Conservation (phyloP, 2,329 filamentous ascomycete genomes). For the Phyllosticta paracitricarpa region DNA sequence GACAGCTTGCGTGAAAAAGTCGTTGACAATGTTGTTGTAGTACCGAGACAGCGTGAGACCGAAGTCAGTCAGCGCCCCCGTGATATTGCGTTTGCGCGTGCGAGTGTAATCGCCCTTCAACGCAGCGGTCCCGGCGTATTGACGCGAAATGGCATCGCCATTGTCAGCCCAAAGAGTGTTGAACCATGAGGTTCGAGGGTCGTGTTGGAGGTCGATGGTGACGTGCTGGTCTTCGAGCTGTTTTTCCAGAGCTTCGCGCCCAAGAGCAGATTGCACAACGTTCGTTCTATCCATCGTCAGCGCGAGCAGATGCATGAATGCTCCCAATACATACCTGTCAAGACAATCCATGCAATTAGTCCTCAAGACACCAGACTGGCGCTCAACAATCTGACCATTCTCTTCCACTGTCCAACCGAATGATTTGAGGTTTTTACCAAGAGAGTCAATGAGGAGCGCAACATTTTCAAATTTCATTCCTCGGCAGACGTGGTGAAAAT, state of each 20-base stretch:
- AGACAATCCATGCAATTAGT: conserved; percentile 99
- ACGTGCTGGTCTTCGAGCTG: conserved; percentile 71
- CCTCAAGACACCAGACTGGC: conserved; percentile 68
- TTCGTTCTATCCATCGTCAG: conserved; percentile 55
- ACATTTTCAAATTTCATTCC: conserved; percentile 99
- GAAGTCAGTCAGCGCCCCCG: conserved; percentile 83
- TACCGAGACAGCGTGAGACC: conserved; percentile 75
- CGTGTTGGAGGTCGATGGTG: conserved; percentile 61
- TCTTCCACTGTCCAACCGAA: conserved; percentile 61
- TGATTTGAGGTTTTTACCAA: conserved; percentile 57
- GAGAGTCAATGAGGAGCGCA: conserved; percentile 60
- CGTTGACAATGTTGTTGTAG: conserved; percentile 85
- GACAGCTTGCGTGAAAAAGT: conserved; percentile 90
- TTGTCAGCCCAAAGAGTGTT: conserved; percentile 97
- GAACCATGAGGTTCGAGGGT: conserved; percentile 83
- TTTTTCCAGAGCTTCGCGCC: conserved; percentile 66
- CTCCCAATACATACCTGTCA: conserved; percentile 37
- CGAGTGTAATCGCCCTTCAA: conserved; percentile 96
- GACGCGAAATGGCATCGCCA: conserved; percentile 87
- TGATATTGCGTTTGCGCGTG: conserved; percentile 80
- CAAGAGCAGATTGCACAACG: conserved; percentile 88
- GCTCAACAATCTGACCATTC: conserved; percentile 30
- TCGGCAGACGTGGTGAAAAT: conserved; percentile 84
- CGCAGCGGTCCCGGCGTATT: conserved; percentile 90
- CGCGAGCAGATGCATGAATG: neutral